Evolutionary conservation across 108 stramenopile species (phyloP), one percentile per base, ranked within the genome.

Genomic region (Epithemia pelagica): DNA sequence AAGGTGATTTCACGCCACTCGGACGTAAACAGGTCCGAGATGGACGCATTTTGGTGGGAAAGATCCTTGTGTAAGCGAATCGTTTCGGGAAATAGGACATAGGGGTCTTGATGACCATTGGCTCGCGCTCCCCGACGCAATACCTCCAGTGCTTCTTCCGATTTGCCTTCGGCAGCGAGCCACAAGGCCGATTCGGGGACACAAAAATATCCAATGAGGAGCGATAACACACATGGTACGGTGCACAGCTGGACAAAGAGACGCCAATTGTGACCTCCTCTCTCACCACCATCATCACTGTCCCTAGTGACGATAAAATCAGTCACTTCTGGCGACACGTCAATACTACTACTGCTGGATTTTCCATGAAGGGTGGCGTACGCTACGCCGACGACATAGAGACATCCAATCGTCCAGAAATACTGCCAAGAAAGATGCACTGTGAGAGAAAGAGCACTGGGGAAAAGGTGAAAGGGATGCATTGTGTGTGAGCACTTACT

Each of bases 101-200:
- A 3, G 26, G 27, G 25, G 8, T 29, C 28, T 32, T 70, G 61
- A 1, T 51, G 30, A 0, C 78, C 71, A 68, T 86, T 89, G 0
- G 59, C 56, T 20, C 22, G 53, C 18, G 88, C 88, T 24, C 79
- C 85, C 19, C 70, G 46, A 66, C 88, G 69, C 1, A 89, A 0
- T n/a, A 86, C 74, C 10, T 55, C 52, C 58, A 81, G 37, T 1
- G 92, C 92, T 64, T 90, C 82, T 23, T 94, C 81, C 30, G 65
- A 61, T 30, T 78, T 74, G 7, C 92, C 92, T 33, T 67, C 37
- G 21, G 79, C 66, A 29, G 83, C 71, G 20, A 89, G 71, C 92
- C 92, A 94, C 32, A 83, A 63, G 0, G 89, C 87, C 62, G 83
- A 84, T 70, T 94, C 92, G 15, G 92, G 92, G 8, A 90, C 85